Evolutionary conservation across 305 asterid genomes (phyloP).

Genomic region (Fraxinus sp.): DNA sequence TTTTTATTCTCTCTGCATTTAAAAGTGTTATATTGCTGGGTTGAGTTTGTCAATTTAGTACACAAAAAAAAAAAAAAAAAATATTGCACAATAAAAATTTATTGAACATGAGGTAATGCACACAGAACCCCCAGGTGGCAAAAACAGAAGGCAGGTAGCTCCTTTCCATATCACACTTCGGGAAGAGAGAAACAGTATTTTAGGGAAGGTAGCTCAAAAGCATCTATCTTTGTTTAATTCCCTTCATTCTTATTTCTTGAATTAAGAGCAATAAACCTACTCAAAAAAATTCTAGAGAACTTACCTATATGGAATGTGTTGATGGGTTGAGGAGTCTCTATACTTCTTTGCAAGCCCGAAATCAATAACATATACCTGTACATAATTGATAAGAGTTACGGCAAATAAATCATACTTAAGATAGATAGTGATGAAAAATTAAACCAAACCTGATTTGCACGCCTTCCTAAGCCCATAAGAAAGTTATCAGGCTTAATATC

Average conservation of each 20-base stretch:
- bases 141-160: not conserved
- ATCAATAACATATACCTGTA: slow-evolving; percentile 56
- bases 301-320: not conserved
- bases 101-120: not conserved
- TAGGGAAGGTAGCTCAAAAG: not conserved
- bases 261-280: not conserved
- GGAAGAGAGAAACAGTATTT: not conserved
- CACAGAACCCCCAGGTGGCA: not conserved
- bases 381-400: slow-evolving; percentile 15
- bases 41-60: slow-evolving; percentile 1
- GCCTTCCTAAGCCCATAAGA: slow-evolving; percentile 89
- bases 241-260: not conserved
- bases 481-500: slow-evolving; percentile 92
- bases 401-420: slow-evolving; percentile 10
- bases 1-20: slow-evolving; percentile 80
- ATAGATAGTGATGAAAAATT: not conserved
- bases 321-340: not conserved
- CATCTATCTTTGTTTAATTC: not conserved
- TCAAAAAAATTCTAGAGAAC: not conserved
- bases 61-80: not conserved
- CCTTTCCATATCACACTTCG: not conserved
- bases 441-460: slow-evolving; percentile 72
- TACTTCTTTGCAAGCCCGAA: not conserved
- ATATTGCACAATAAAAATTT: not conserved
- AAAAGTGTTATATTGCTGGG: slow-evolving; percentile 11